Evolutionary conservation across 805 yeast genomes (phyloP).

Genomic region (Saccharomycopsis olivae): DNA sequence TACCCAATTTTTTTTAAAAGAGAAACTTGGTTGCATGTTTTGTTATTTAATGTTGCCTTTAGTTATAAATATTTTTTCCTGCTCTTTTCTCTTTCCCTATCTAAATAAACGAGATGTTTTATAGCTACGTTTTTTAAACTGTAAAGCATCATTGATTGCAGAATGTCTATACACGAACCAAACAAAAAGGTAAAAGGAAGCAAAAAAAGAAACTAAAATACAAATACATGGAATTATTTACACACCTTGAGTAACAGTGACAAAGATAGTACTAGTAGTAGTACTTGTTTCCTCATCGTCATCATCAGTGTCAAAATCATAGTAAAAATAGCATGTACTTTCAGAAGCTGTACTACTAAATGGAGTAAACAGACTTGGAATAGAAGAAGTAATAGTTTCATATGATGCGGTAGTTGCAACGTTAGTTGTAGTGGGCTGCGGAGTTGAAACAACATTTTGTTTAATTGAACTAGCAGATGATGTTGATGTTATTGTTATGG

Average conservation of each 20-base stretch:
- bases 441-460: neutral
- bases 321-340: constrained; percentile 13
- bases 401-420: neutral
- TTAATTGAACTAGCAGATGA: neutral
- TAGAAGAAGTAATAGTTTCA: constrained; percentile 9
- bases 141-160: no score
- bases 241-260: constrained; percentile 9
- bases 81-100: no score
- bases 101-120: no score
- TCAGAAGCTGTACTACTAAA: constrained; percentile 9
- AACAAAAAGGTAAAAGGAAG: no score
- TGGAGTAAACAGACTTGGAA: constrained; percentile 5
- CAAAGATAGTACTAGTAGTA: constrained; percentile 7
- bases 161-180: no score
- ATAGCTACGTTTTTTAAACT: no score
- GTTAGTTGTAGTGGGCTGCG: neutral
- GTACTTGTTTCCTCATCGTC: constrained; percentile 1
- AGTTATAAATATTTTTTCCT: no score
- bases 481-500: neutral
- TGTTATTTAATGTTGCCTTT: no score
- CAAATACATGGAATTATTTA: no score
- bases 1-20: no score
- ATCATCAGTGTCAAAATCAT: constrained; percentile 10
- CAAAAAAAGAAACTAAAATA: no score
- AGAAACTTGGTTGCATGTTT: no score